Base-by-base conservation (phyloP, 2,329 filamentous ascomycete species). In the Fulvia fulva region DNA sequence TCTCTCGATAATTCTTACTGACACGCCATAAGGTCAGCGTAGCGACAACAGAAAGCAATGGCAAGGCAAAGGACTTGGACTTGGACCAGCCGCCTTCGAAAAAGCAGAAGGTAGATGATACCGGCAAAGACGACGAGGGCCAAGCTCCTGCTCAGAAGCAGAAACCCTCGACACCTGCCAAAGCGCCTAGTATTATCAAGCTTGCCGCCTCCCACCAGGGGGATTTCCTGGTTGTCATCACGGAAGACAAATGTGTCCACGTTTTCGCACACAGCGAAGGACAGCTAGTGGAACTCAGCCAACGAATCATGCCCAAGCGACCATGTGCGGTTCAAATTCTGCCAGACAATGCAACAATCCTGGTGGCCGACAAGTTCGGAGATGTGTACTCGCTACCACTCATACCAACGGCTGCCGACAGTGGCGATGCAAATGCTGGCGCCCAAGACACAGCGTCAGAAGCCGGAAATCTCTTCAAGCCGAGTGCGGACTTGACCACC, bases 321-420 rank as follows among this genome's bases (percentile, higher is more conserved):
- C 91, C 92, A 12, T 93, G 87, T 70, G 86, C 89, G 34, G 78
- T 97, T 58, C 77, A 82, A 53, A 75, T 97, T 53, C 85, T 88
- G 7, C 78, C 83, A 41, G 87, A 92, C 70, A 81, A 84, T 61
- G 80, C 81, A 45, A 89, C 86, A 8, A 90, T 99, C 62, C 76
- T 97, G 58, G 86, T 85, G 61, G 93, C 86, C 53, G 94, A 99
- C 78, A 99, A 99, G 74, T 97, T 97, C 70, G 94, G 94, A 64
- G 94, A 99, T 73, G 93, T 97, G 60, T 97, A 96, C 75, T 84
- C 89, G 11, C 76, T 99, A 7, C 93, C 94, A 14, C 79, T 97
- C 2, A 72, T 91, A 46, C 66, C 65, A 3, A 55, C 71, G 11
- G 68, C 71, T n/a, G 57, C 67, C 1, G 70, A 72, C 34, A 72